Evolutionary conservation across 1,139 yeast genomes (phyloP).

Genomic region (Blastobotrys arbuscula): DNA sequence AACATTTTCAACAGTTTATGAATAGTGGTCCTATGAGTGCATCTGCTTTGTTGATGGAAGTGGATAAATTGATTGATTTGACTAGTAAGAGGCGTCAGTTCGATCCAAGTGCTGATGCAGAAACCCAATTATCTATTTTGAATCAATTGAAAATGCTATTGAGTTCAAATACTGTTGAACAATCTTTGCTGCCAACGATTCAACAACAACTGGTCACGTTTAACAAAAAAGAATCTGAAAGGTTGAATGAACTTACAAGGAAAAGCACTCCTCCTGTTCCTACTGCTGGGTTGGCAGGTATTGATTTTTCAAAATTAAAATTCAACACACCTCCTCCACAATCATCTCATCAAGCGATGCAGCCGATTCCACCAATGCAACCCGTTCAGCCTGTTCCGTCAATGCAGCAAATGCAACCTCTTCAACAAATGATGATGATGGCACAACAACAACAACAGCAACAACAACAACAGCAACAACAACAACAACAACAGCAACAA

Average conservation of each 20-base stretch:
- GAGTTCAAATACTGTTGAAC: slow-evolving; percentile 33
- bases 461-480: background rate
- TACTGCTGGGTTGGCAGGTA: slow-evolving; percentile 1
- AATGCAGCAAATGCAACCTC: background rate
- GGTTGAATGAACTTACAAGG: slow-evolving; percentile 7
- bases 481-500: slow-evolving; percentile 12
- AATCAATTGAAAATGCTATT: slow-evolving; percentile 30
- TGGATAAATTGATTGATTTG: slow-evolving; percentile 39
- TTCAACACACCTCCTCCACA: slow-evolving; percentile 3
- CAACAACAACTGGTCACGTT: slow-evolving; percentile 39
- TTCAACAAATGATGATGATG: background rate
- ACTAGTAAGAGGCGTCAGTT: slow-evolving; percentile 37
- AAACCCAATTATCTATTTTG: slow-evolving; percentile 32
- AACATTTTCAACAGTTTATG: slow-evolving; percentile 16
- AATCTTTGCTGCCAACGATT: slow-evolving; percentile 37
- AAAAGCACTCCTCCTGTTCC: slow-evolving; percentile 10
- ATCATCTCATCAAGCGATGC: background rate
- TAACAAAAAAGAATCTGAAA: slow-evolving; percentile 28
- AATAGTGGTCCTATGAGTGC: slow-evolving; percentile 24
- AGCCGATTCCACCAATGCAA: background rate
- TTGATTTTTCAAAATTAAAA: slow-evolving; percentile 12
- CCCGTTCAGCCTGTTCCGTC: too few species aligned
- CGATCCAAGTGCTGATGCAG: slow-evolving; percentile 40
- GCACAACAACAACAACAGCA: slow-evolving; percentile 9
- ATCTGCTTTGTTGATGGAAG: slow-evolving; percentile 31